Evolutionary conservation across 257 asterid species (phyloP), one percentile per base, ranked within the genome.

Genomic region (Solanum tarijense): DNA sequence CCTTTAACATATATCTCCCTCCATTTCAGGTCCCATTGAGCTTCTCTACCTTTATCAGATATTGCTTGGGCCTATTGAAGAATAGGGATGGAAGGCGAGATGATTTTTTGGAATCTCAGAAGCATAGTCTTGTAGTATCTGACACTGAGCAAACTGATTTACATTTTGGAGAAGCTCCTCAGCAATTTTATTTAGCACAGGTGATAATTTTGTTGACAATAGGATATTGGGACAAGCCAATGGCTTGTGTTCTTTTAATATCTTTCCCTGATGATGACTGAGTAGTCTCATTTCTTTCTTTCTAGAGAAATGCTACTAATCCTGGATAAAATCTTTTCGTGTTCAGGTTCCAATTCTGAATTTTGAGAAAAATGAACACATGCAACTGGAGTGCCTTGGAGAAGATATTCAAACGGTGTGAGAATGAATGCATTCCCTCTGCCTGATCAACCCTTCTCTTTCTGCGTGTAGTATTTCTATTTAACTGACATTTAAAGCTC

Each of bases 111-210:
- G 91, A 89, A 86, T 87, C 89, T 84, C 87, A 90, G 89, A 89
- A 89, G 86, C 94, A 86, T 39, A 84, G 83, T 48, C 41, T 73
- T 27, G 90, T 66, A 69, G 92, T 83, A 74, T 85, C 87, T 87
- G 88, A 34, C 85, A 71, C 89, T 27, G 92, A 91, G 86, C 90
- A 89, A 66, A 89, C 41, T 39, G 92, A 91, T 92, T 86, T 87
- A 23, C 55, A 71, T 55, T 32, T 6, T 34, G 93, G 55, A 83
- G 92, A 92, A 89, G 93, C 89, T 87, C 95, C 91, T 6, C 92
- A 94, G 88, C 98, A 95, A 92, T 92, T 94, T 86, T 97, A 96
- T 91, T 93, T 96, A 84, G 99, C 99, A 13, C 99, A 97, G 98
- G 99, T 96, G 89, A 86, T 87, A 83, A 86, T 46, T 89, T 86